Base-by-base conservation (phyloP, 1,284 basidiomycete genomes). In the Cryptococcus floricola region DNA sequence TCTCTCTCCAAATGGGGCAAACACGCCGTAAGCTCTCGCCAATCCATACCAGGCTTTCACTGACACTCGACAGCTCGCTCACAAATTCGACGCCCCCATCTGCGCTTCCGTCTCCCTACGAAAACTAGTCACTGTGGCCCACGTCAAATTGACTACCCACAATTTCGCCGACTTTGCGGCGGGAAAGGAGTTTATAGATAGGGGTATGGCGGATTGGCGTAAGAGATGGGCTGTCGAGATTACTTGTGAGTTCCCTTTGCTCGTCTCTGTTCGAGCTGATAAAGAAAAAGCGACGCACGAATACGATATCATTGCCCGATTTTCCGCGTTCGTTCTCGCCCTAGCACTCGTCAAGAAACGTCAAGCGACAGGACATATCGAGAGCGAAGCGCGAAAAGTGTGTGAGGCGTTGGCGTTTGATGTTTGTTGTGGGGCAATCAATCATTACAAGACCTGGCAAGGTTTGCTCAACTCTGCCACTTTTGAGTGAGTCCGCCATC, bases 391-490 rank as follows among this genome's bases (percentile, higher is more conserved):
- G 18, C 43, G 50, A 38, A 42, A 42, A 19, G 51, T 48, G 19
- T 59, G 60, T 28, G 62, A 59, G 47, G 41, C 25, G 3, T 19
- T 62, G 28, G 62, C 62, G 9, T 62, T 64, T 34, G 57, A 64
- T 25, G 62, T 64, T 1, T 57, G 54, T 27, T 64, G 62, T 41
- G 45, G 50, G 7, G 42, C 62, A 6, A 60, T 62, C 14, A 43
- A 57, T 28, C 55, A 59, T 46, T 64, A 61, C 51, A 57, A 57
- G 34, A 52, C 60, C 5, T 61, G 59, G 60, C 41, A 25, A 12
- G 59, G 59, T n/a, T 23, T 60, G 2, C 28, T 59, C 27, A 64
- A 64, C 41, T 64, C 62, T 6, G 60, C 62, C 1, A 64, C 62
- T 4, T 64, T 64, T 31, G 62, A 64, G 62, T 64, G 39, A 60